phyloP scores from a whole-genome alignment of 305 asterid genomes.

The Rubia tinctorum region DNA sequence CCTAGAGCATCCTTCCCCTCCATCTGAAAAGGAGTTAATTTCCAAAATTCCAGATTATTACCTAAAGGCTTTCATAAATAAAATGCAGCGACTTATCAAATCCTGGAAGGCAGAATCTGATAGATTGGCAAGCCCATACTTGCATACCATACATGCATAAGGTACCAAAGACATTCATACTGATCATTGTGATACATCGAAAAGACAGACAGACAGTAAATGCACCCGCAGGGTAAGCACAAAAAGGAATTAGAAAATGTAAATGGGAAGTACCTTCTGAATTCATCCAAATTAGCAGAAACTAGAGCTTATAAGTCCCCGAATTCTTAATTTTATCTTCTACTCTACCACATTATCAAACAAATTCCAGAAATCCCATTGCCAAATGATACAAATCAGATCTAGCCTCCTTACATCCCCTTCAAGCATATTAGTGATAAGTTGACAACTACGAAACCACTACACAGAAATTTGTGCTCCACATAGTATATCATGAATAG shows the following conservation, averaged over 20 bases:
- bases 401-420: neutral
- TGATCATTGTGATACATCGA: neutral
- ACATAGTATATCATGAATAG: neutral
- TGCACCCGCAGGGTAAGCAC: neutral
- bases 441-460: neutral
- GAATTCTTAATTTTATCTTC: neutral
- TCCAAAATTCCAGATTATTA: neutral
- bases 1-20: slow-evolving; percentile 9
- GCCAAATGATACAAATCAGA: neutral
- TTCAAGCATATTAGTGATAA: neutral
- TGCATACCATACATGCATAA: neutral
- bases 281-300: neutral
- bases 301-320: neutral
- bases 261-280: neutral
- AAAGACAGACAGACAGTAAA: neutral
- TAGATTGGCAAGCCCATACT: neutral
- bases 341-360: neutral
- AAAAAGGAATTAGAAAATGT: neutral
- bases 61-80: neutral
- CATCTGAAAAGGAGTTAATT: slow-evolving; percentile 8
- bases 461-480: neutral
- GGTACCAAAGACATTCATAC: neutral
- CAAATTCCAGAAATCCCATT: neutral
- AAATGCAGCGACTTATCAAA: neutral
- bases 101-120: neutral